Evolutionary conservation across 2,329 filamentous ascomycete species (phyloP), one percentile per base, ranked within the genome.

Genomic region (Elsinoe australis): DNA sequence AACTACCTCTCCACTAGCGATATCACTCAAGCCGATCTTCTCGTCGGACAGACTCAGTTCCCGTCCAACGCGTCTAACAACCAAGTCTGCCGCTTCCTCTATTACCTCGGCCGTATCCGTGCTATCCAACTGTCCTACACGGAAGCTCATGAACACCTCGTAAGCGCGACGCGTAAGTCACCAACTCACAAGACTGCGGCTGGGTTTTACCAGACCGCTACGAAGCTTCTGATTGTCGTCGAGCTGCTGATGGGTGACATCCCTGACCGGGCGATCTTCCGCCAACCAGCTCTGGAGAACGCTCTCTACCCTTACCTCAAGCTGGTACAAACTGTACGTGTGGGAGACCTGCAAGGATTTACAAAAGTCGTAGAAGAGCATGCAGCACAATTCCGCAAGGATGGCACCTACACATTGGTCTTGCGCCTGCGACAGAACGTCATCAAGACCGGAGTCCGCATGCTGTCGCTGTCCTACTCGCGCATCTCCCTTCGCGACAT

Each of bases 201-300:
- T 35, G 90, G 92, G 36, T 98, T 98, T 68, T 89, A 94, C 56
- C 92, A 95, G 68, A 89, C 88, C 31, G 90, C 92, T 0, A 94
- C 87, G 55, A 98, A 98, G 75, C 78, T 96, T n/a, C 73, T 96
- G 55, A 80, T 96, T 34, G 88, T 98, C 15, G 92, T 98, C 9
- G 90, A 98, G 72, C 74, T 98, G 52, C 72, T 98, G 54, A 98
- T 98, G 92, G 92, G 92, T 55, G 92, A 98, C 62, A 98, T 98
- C 56, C 92, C 92, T 22, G 90, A 96, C 61, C 86, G 92, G 51
- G 85, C 88, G 12, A 84, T 90, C 49, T 98, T 98, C 80, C 85
- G 92, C 51, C 86, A 92, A 62, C 80, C 88, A 1, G 82, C 80
- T 50, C 80, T 96, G 60, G 92, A 96, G 71, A 79, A 83, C 56